Conservation (phyloP, 176 grass and related monocot species). For the Hordeum vulgare region MorexV3_pseudomolecules_assembly NC_058520.1:509447658-509448157, state of each 20-base stretch:
- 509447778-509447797: conserved; percentile 23
- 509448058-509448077: background rate
- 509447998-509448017: background rate
- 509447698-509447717: background rate
- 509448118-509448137: background rate
- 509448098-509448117: background rate
- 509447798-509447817: background rate
- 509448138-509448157: too few relatives aligned
- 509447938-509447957: background rate
- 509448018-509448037: background rate
- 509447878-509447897: background rate
- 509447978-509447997: background rate
- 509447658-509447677: conserved; percentile 15
- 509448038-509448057: conserved; percentile 13
- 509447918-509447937: background rate
- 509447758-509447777: background rate
- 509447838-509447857: background rate
- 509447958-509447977: background rate
- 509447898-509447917: background rate
- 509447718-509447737: background rate
- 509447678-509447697: background rate
- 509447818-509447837: background rate
- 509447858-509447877: background rate
- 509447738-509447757: background rate
- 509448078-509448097: background rate